These are phyloP conservation scores for Pseudopyricularia cyperi DNA, from an alignment of 2,329 filamentous ascomycete species.

Conservation along the genomic window DNA sequence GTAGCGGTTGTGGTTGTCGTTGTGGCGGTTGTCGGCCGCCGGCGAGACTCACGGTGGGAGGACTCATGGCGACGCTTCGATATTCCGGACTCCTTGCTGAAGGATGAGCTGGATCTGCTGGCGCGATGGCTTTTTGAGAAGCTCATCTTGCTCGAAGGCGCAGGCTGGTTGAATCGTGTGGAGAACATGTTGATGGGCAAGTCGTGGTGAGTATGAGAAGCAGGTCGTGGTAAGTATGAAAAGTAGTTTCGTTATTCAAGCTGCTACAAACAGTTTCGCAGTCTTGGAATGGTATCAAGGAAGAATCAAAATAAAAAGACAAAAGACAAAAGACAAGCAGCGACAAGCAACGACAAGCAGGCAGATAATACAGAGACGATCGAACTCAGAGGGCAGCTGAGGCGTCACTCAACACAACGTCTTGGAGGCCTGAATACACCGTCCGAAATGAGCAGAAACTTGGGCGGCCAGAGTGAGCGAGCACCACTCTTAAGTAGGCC, in stretches of 20 bases:
- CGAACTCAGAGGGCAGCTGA: not conserved
- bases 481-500: not conserved
- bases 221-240: not conserved
- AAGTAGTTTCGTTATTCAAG: not conserved
- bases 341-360: not conserved
- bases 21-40: constrained; percentile 34
- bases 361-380: not conserved
- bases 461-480: not conserved
- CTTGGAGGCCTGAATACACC: not conserved
- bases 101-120: constrained; percentile 38
- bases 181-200: not conserved
- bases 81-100: constrained; percentile 39
- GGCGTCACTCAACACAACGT: not conserved
- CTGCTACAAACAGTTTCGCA: not conserved
- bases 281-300: not conserved
- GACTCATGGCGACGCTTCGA: constrained; percentile 42
- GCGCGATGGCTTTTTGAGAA: constrained; percentile 38
- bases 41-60: constrained; percentile 36
- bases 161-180: constrained; percentile 1
- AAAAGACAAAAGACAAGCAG: not conserved
- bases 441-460: not conserved
- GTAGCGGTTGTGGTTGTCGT: constrained; percentile 22
- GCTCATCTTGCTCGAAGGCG: constrained; percentile 25
- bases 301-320: not conserved
- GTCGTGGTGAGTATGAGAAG: not conserved